Base-by-base conservation (phyloP, 768 basidiomycete genomes). In the Lactarius pseudohatsudake region DNA sequence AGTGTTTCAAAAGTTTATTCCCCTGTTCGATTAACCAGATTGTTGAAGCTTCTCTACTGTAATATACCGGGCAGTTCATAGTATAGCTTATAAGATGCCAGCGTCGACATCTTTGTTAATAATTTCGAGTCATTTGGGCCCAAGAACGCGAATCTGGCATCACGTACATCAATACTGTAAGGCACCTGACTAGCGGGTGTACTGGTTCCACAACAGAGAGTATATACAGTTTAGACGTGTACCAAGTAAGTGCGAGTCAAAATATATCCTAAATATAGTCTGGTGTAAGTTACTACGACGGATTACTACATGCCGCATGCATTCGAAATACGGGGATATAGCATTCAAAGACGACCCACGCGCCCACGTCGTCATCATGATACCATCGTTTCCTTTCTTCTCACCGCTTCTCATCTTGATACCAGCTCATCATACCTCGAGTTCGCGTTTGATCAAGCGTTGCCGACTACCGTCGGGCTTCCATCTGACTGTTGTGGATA, bases 1-100 rank as follows among this genome's bases (percentile, higher is more conserved):
- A 66, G 76, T 74, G 16, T 81, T 81, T 61, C 76, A 77, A 62
- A 72, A 78, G 41, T 81, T 81, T 64, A 76, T 81, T 13, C 75
- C 78, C 15, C 61, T 81, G 72, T 81, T 81, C 65, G 80, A 80
- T 34, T 74, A 76, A 8, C 60, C 38, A 45, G 47, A 64, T 13
- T 43, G 32, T 67, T 62, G 38, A 63, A 20, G 18, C 40, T 41
- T 18, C 34, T 57, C n/a, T 32, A 36, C 20, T 34, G 56, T 57
- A 57, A 32, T 20, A 57, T 36, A 57, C 56, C 28, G 15, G 16
- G 30, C 30, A 7, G 20, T 34, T 57, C 56, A 36, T 36, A 56
- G 20, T 30, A 34, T 8, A 18, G 9, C 16, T 56, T 16, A 11
- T 20, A 30, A 30, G 28, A 34, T 16, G 18, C 34, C 30, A 18